Base-by-base conservation (phyloP, 116 monocot genomes). In the Zostera marina region DNA sequence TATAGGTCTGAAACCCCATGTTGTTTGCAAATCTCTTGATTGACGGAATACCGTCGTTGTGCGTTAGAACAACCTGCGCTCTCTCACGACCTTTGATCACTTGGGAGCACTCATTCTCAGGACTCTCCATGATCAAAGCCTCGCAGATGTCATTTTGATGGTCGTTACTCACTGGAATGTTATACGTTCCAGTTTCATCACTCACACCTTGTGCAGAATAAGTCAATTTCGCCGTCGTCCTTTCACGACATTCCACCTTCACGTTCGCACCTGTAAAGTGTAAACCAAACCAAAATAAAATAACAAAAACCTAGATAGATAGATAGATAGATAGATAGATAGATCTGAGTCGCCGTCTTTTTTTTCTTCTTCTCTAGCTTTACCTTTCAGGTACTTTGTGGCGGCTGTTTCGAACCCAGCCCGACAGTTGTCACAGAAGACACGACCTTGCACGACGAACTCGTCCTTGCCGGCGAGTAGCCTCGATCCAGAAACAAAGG, bases 391-490 rank as follows among this genome's bases (percentile, higher is more conserved):
- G 80, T 80, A 81, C 56, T 80, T 77, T 59, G 88, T 63, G 41
- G 68, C 65, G 45, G 80, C 73, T 14, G 88, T 89, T 73, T 89
- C 88, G 63, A 80, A 89, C 10, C 88, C 83, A 15, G 75, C 74
- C 2, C 25, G 63, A 63, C 88, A 83, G 5, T 80, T 76, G 60
- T 88, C 88, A 60, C 88, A 88, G 70, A 80, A 88, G 8, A 88
- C 73, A 44, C 70, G 68, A n/a, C 88, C 83, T 43, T 54, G 44
- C 10, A 88, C 80, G 16, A 62, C 21, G 73, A 80, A 88, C 41
- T 53, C 25, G 8, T 11, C 22, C 25, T 53, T 12, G 20, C 23
- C 10, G 5, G 23, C 23, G 8, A 11, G 53, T 24, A 5, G 11
- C 22, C 53, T 11, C 8, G 53, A 53, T 23, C 22, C 53, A 23